These are phyloP conservation scores for Jackrogersella minutella DNA, from an alignment of 495 filamentous ascomycete genomes.

Conservation along the genomic window DNA sequence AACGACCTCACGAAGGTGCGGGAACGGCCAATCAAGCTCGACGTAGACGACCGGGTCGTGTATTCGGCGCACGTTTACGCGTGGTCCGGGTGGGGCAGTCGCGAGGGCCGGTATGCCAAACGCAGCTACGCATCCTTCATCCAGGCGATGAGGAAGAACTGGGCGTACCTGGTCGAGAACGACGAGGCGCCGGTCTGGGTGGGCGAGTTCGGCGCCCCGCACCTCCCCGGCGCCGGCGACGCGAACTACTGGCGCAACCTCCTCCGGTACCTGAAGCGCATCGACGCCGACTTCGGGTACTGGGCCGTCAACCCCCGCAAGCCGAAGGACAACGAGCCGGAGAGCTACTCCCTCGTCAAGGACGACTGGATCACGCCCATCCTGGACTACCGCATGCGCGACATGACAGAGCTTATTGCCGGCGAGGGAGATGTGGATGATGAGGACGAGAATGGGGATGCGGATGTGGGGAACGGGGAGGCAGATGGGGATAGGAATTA, in stretches of 20 bases:
- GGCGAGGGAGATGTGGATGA: constrained; percentile 7
- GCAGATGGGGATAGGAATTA: background rate
- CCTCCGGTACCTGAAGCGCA: constrained; percentile 58
- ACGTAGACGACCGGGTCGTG: constrained; percentile 60
- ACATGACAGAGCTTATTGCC: constrained; percentile 60
- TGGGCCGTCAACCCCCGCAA: constrained; percentile 71
- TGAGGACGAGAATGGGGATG: background rate
- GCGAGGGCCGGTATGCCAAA: constrained; percentile 58
- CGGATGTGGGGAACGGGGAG: background rate
- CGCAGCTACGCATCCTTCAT: constrained; percentile 65
- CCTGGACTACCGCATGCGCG: constrained; percentile 64
- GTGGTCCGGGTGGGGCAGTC: constrained; percentile 69
- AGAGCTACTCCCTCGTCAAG: constrained; percentile 63
- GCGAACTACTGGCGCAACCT: constrained; percentile 67
- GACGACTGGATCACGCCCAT: constrained; percentile 66
- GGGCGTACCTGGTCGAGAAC: constrained; percentile 66
- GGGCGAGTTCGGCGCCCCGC: constrained; percentile 65
- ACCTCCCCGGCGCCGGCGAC: constrained; percentile 57
- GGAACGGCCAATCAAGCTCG: constrained; percentile 60
- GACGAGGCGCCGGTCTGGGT: constrained; percentile 67
- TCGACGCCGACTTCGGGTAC: constrained; percentile 69
- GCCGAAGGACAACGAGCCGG: constrained; percentile 58
- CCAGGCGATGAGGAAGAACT: constrained; percentile 65
- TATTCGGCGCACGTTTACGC: constrained; percentile 69
- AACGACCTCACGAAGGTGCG: constrained; percentile 63